Evolutionary conservation across 2,329 filamentous ascomycete species (phyloP), one percentile per base, ranked within the genome.

Genomic region (Akanthomyces muscarius): DNA sequence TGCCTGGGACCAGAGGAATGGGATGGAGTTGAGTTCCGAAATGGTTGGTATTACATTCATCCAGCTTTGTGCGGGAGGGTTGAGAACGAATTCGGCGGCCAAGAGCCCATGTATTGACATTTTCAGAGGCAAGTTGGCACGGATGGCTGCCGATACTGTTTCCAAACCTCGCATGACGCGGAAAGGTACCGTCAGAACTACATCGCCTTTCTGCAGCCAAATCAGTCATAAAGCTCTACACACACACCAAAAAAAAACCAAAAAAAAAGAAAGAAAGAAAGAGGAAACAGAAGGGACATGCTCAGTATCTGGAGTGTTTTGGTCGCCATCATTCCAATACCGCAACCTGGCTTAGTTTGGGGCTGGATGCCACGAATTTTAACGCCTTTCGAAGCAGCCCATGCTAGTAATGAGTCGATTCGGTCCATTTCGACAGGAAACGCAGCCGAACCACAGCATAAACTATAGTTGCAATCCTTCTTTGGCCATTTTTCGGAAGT

Each of bases 21-120:
- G 73, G 66, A 74, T 71, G 25, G 68, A 66, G 6, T 6, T 63
- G 25, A 56, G 65, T 59, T 53, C 61, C 33, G n/a, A 16, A 6
- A 50, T 42, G 5, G 44, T 25, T 16, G 64, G 65, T 44, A 65
- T 53, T 14, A 62, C 33, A 8, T 45, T 63, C 6, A 42, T 3
- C 61, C 59, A 64, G 28, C 21, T 61, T 10, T 63, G 56, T 18
- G 38, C 16, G 5, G 59, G 36, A 18, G 63, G 65, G 3, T 65
- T 61, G 53, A 67, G 78, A 5, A 85, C 82, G 14, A 93, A 77
- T 66, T 88, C 86, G 1, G 88, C 83, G 11, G 91, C 90, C 1
- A 96, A 78, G 23, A 91, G 81, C 7, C 87, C 89, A 65, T 96
- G 91, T 14, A 90, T 82, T 1, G 86, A 83, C 48, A 84, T 82